A percentile compares a stretch with the other conserved stretches of the same genome.
Evolutionary conservation across 495 filamentous ascomycete species (phyloP).

Genomic region (Margaritispora aquatica): DNA sequence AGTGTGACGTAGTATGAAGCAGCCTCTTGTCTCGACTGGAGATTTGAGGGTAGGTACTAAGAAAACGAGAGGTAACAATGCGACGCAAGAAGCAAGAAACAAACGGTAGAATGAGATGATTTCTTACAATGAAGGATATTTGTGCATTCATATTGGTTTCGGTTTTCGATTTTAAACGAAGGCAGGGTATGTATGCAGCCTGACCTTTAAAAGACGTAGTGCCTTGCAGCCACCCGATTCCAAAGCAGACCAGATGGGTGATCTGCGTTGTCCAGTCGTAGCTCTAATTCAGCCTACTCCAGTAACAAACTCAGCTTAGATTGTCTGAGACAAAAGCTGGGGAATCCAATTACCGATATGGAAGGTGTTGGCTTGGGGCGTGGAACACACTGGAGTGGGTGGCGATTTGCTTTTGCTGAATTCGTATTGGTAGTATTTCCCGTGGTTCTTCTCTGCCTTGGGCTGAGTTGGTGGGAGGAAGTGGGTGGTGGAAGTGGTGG

Average conservation of each 20-base stretch:
- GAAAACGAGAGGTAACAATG: not conserved
- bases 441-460: not conserved
- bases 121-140: conserved; percentile 50
- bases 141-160: conserved; percentile 44
- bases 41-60: not conserved
- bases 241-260: not conserved
- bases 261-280: not conserved
- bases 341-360: not conserved
- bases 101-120: not conserved
- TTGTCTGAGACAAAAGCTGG: not conserved
- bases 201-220: conserved; percentile 16
- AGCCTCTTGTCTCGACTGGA: not conserved
- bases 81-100: not conserved
- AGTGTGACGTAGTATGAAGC: not conserved
- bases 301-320: too few relatives aligned
- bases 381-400: not conserved
- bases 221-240: conserved; percentile 24
- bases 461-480: not conserved
- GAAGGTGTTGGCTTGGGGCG: not conserved
- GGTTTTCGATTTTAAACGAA: conserved; percentile 9
- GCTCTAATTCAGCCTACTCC: not conserved
- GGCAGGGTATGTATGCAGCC: conserved; percentile 23
- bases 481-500: not conserved
- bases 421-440: not conserved
- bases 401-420: too few relatives aligned